Base-by-base conservation (phyloP, 176 grass and related monocot genomes). In the Cenchrus purpureus region DNA sequence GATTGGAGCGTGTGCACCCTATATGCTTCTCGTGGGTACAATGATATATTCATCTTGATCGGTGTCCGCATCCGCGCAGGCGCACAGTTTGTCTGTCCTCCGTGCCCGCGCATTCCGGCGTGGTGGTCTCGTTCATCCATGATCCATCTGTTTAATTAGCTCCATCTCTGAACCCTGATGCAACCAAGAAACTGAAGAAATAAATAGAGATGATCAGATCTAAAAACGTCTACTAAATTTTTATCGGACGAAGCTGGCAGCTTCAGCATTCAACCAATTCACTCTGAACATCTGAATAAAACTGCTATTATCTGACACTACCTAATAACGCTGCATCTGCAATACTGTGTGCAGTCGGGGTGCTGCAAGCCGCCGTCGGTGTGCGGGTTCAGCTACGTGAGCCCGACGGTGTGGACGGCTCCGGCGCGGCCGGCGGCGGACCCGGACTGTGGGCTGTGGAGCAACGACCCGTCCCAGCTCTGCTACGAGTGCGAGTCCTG, bases 401-500 rank as follows among this genome's bases (percentile, higher is more conserved):
- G 89, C 86, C 93, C 97, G 78, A 98, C 97, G 56, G 22, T 98
- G 83, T 96, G 97, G 97, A 49, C 91, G 40, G 83, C 65, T n/a
- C 81, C 97, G 81, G 81, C 56, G 83, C 79, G 67, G 1, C 50
- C 84, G 32, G 75, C 64, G 58, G 86, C 84, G 56, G 93, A 91
- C 59, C 58, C 68, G 63, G 93, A 96, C 88, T 98, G 97, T 88
- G 76, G 79, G 9, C 12, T 70, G 65, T 98, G 97, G 97, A 91
- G 88, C 81, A 98, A 94, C 85, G 90, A 96, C 60, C 81, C 84
- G 3, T 84, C 74, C 62, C 77, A 83, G 90, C 84, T 98, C 14
- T 98, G 93, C 88, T 98, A 92, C 83, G 82, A 77, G 68, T 98
- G 97, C 91, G 85, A 83, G 70, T 94, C 93, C 4, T 98, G 97